Percentiles rank a stretch among this genome's conserved stretches.
Evolutionary conservation across 2,329 filamentous ascomycete species (phyloP).

Genomic region (Aspergillus fischeri): DNA sequence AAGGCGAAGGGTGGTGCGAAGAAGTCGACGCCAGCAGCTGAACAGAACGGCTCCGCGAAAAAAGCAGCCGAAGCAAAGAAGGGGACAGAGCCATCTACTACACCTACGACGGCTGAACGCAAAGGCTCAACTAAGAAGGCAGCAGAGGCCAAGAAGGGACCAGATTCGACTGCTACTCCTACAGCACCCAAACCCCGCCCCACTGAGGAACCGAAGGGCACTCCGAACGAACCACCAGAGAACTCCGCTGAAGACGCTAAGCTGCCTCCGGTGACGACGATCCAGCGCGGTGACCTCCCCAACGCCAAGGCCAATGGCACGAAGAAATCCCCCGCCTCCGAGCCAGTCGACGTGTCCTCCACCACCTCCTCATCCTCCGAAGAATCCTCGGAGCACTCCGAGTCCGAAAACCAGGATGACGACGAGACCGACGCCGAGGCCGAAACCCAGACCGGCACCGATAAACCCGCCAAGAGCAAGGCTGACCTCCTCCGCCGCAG

Average conservation of each 20-base stretch:
- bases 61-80: not conserved
- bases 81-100: not conserved
- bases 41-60: not conserved
- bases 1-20: not conserved
- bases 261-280: not conserved
- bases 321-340: slow-evolving; percentile 1
- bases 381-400: slow-evolving; percentile 1
- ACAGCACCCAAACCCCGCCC: not conserved
- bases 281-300: not conserved
- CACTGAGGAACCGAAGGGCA: not conserved
- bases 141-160: no score
- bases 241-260: not conserved
- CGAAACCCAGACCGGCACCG: not conserved
- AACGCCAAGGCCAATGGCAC: not conserved
- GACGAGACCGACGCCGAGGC: slow-evolving; percentile 1
- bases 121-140: no score
- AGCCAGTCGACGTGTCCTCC: slow-evolving; percentile 3
- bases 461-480: slow-evolving; percentile 3
- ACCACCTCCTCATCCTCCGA: not conserved
- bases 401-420: not conserved
- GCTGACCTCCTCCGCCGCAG: not conserved
- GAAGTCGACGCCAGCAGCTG: not conserved
- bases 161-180: not conserved
- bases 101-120: not conserved
- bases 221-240: not conserved